Percentiles rank a stretch among this genome's conserved stretches.
Evolutionary conservation across 2,329 filamentous ascomycete species (phyloP).

Genomic region (Cryphonectria carpinicola): DNA sequence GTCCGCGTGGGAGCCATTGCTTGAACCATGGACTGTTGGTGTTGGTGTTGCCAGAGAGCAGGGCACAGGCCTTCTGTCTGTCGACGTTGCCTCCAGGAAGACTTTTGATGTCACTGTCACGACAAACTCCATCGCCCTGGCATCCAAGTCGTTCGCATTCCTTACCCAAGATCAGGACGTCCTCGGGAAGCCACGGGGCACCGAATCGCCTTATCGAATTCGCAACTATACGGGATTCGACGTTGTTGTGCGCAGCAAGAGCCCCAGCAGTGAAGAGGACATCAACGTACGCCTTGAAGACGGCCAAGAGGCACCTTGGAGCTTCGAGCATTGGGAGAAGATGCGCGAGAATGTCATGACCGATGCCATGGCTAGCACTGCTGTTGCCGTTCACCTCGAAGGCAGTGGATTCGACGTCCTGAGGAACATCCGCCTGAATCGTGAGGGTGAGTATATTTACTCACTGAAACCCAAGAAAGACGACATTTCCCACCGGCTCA

Average conservation of each 20-base stretch:
- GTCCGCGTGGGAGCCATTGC: constrained; percentile 93
- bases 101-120: constrained; percentile 91
- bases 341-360: constrained; percentile 91
- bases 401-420: constrained; percentile 93
- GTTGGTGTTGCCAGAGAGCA: constrained; percentile 83
- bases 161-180: constrained; percentile 88
- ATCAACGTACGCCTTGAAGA: constrained; percentile 80
- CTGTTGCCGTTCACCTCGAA: constrained; percentile 83
- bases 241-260: constrained; percentile 80
- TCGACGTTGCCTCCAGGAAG: constrained; percentile 88
- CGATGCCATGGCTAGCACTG: constrained; percentile 74
- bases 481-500: constrained; percentile 81
- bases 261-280: constrained; percentile 66
- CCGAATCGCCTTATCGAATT: constrained; percentile 90
- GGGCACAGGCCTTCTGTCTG: constrained; percentile 73
- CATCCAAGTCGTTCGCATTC: constrained; percentile 91
- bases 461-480: constrained; percentile 86
- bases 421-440: constrained; percentile 83
- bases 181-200: constrained; percentile 86
- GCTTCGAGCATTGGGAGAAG: constrained; percentile 94
- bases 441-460: constrained; percentile 94
- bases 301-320: constrained; percentile 91
- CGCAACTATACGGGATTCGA: constrained; percentile 96
- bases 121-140: constrained; percentile 88
- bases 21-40: constrained; percentile 96